phyloP scores from a whole-genome alignment of 2,329 filamentous ascomycete genomes.

The Talaromyces sp. region DNA sequence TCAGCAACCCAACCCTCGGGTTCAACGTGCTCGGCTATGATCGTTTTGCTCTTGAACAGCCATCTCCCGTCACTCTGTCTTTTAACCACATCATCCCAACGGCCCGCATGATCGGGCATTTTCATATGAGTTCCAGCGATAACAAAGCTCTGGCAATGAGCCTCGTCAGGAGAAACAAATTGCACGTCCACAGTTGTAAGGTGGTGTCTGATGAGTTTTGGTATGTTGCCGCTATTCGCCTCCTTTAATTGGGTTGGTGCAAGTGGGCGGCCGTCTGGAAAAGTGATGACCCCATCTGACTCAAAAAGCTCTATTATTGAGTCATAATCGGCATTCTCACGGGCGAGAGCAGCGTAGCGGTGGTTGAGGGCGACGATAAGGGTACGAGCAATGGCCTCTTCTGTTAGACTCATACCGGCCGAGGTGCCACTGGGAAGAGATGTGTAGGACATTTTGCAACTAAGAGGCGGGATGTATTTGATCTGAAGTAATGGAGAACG shows the following conservation, averaged over 20 bases:
- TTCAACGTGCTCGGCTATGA: not conserved
- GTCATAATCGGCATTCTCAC: not conserved
- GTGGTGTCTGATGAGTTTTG: not conserved
- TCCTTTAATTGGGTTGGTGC: not conserved
- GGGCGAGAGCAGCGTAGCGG: not conserved
- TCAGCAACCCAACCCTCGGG: not conserved
- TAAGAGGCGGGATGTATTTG: not conserved
- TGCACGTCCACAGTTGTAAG: not conserved
- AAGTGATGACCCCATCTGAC: not conserved
- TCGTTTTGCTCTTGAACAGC: not conserved
- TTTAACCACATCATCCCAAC: not conserved
- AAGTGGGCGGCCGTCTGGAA: not conserved
- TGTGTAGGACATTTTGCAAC: not conserved
- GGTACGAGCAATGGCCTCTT: not conserved
- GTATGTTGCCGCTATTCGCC: not conserved
- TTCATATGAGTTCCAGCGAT: slow-evolving; percentile 2
- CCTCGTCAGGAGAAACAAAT: not conserved
- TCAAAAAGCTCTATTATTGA: not conserved
- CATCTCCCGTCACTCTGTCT: not conserved
- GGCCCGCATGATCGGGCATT: slow-evolving; percentile 1
- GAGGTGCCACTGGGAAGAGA: not conserved
- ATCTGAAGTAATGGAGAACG: not conserved
- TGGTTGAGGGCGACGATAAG: not conserved
- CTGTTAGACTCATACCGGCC: not conserved
- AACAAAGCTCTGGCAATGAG: not conserved